Evolutionary conservation across 1,139 yeast genomes (phyloP), one percentile per base, ranked within the genome.

Genomic region (Saccharomycopsis hybrid): DNA sequence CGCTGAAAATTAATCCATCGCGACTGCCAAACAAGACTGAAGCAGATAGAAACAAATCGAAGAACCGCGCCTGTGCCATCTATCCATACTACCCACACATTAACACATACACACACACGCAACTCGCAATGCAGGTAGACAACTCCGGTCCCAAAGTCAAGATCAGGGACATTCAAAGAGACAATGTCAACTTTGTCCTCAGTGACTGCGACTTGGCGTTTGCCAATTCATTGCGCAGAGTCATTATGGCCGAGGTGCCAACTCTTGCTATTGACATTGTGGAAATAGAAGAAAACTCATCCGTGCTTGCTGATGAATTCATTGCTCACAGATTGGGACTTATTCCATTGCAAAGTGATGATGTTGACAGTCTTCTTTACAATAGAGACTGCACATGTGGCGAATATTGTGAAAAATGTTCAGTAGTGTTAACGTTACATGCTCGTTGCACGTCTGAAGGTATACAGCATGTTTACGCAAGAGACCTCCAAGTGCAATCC

Each of bases 371-470:
- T 54, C 67, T 87, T 57, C 76, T 84, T 41, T 89, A 88, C 67
- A 84, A 95, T 39, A 77, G 97, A 62, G 98, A 92, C 65, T 92
- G 99, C 67, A 89, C 95, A 41, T 92, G 99, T 72, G 98, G 92
- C 65, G 95, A 90, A 64, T 92, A 92, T 69, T 92, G 99, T 69
- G 89, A 88, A 53, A 84, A 85, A 66, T 92, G 99, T 69, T 83
- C 95, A 2, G 97, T 92, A 30, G 87, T 84, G 58, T 76, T 92
- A 54, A 83, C 85, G 55, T 71, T 92, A 56, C 82, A 88, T 52
- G 98, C 97, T 11, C 78, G 82, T 58, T 92, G 97, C 67, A 92
- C 86, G 56, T 74, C 85, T 44, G 97, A 89, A 60, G 81, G 84
- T 45, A 87, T 53, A 25, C 82, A 89, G 79, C 87, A 85, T 59